Evolutionary conservation across 208 protist genomes (phyloP), one percentile per base, ranked within the genome.

Genomic region (Eutreptiella sp.): DNA sequence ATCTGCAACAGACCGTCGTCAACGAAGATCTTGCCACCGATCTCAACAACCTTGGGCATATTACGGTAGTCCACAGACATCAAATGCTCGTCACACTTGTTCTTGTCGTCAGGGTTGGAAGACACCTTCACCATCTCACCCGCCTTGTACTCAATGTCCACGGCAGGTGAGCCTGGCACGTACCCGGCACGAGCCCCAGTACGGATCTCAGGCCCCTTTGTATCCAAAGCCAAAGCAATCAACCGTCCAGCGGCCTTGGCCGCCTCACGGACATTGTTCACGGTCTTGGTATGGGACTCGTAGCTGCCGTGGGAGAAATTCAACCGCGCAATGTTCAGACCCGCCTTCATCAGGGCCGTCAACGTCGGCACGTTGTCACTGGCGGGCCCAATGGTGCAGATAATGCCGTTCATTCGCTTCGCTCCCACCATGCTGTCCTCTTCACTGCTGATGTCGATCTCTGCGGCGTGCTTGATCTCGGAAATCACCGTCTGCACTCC

Each of bases 281-380:
- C 94, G 4, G 91, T 93, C 36, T 58, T 66, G 43, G 76, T 80
- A 77, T 97, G 94, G 73, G 90, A 96, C 77, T 95, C 92, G 66
- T 98, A 81, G 33, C 75, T 83, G 38, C 94, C 95, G 70, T 98
- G 95, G 33, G 92, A 97, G 70, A 98, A 98, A 81, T 98, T 98
- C 76, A 97, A 87, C 55, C 96, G 82, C 16, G 89, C 87, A 23
- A 97, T 82, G 59, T 94, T 96, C 85, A 98, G 94, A 60, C 95
- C 94, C 46, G 85, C 93, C 57, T 86, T 64, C 50, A 96, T 89
- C 29, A 98, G 75, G 41, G 79, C 75, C 42, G 83, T 85, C 42
- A 97, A 77, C 7, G 78, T 79, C 61, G 96, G 89, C 16, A 93
- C 89, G 41, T 79, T 89, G 71, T 94, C 88, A 23, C 92, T 95